These are phyloP conservation scores for Fusarium citri DNA, from an alignment of 2,329 filamentous ascomycete species.

Conservation along the genomic window DNA sequence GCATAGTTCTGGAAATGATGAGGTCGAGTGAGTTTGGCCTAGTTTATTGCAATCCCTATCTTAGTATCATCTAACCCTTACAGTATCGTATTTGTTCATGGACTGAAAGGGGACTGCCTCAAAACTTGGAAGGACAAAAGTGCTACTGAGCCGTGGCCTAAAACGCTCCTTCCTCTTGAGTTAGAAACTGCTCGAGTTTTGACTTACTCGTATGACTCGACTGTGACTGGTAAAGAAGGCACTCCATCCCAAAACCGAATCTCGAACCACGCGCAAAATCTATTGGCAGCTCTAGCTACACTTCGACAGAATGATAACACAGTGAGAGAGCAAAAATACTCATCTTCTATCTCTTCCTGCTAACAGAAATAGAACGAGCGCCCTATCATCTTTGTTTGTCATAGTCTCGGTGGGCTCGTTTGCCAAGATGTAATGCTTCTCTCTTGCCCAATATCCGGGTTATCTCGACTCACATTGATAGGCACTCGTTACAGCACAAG, in stretches of 20 bases:
- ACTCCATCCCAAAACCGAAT: conserved; percentile 20
- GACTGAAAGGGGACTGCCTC: conserved; percentile 27
- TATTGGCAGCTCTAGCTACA: conserved; percentile 24
- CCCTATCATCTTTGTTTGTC: conserved; percentile 35
- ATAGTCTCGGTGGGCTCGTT: conserved; percentile 33
- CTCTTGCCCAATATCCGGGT: too few species aligned
- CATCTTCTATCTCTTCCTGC: fast-evolving
- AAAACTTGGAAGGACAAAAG: conserved; percentile 24
- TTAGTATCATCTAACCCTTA: too few species aligned
- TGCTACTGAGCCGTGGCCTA: conserved; percentile 9
- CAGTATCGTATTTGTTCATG: conserved; percentile 37
- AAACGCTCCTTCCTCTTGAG: conserved; percentile 6
- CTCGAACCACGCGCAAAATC: conserved; percentile 27
- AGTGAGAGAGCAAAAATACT: neutral
- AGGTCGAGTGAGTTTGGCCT: conserved; percentile 3
- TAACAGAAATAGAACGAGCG: conserved; percentile 1
- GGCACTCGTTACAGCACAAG: conserved; percentile 22
- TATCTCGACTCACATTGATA: too few species aligned
- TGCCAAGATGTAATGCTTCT: conserved; percentile 31
- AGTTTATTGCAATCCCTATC: too few species aligned
- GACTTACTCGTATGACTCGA: conserved; percentile 34
- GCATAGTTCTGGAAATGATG: neutral
- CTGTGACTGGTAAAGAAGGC: neutral
- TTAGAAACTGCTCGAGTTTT: conserved; percentile 24
- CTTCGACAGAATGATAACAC: conserved; percentile 20